Base-by-base conservation (phyloP, 495 filamentous ascomycete genomes). In the Tetracladium marchalianum region DNA sequence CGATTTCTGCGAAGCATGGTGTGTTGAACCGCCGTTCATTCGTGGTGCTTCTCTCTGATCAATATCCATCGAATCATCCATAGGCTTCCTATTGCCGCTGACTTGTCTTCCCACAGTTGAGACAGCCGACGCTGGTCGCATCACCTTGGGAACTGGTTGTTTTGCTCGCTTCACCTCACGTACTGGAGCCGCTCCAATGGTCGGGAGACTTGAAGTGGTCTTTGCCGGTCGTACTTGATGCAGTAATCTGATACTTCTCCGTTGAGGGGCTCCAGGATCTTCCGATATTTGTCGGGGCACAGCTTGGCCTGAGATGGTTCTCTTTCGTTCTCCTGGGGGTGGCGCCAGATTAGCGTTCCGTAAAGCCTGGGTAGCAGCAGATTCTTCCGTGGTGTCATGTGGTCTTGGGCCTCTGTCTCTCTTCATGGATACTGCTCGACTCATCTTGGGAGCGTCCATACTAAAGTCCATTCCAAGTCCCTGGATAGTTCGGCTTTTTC, bases 301-400 rank as follows among this genome's bases (percentile, higher is more conserved):
- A 11, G 77, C 76, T 54, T 90, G 84, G 2, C 89, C 89, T 24
- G 89, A 90, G 12, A 90, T 73, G 5, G 88, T 94, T 48, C 89
- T 75, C 65, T 94, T 95, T 57, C 86, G 76, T 51, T 55, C 52
- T 6, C 46, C 52, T 22, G 34, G 46, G 31, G 37, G 27, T 32
- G 46, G 39, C 5, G 34, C 27, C 13, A 57, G 15, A 18, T 35
- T 51, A 17, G 46, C 41, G 17, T 82, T 83, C 8, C 51, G 36
- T 16, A 52, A 11, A 3, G 49, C 38, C 34, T 54, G 50, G 10
- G 56, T 34, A 15, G 50, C 41, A 10, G 50, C 47, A 17, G 51
- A 52, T 17, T 54, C 53, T 27, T 56, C 56, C 9, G 41, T 35
- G 24, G 38, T 32, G 37, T 59, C 56, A 12, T 44, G 39, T 8